Percentiles rank a stretch among this genome's conserved stretches.
phyloP scores from a whole-genome alignment of 2,329 filamentous ascomycete species.

The Rhexocercosporidium sp. region DNA sequence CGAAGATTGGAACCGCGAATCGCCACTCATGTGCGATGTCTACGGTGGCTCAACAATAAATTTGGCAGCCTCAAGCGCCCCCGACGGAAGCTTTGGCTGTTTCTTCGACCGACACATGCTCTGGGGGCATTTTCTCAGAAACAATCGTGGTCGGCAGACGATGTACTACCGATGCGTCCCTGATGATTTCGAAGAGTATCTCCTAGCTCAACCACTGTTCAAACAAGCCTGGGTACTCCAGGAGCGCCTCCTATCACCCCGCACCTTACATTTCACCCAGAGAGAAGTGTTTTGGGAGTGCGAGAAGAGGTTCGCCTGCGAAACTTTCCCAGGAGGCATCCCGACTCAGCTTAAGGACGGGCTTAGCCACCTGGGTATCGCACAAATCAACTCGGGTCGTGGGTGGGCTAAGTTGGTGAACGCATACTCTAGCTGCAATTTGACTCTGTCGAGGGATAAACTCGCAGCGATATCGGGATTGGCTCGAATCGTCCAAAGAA shows the following conservation, averaged over 20 bases:
- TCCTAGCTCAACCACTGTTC: background rate
- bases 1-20: constrained; percentile 33
- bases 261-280: constrained; percentile 31
- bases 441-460: constrained; percentile 38
- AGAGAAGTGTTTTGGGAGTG: constrained; percentile 36
- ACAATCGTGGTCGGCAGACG: background rate
- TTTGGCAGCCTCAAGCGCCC: constrained; percentile 30
- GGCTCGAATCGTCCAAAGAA: constrained; percentile 19
- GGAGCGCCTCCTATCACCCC: constrained; percentile 32
- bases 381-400: background rate
- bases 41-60: constrained; percentile 28
- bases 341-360: background rate
- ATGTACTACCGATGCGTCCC: background rate
- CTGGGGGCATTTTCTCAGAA: constrained; percentile 1
- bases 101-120: too few species aligned
- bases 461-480: constrained; percentile 40
- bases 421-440: constrained; percentile 32
- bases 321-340: constrained; percentile 19
- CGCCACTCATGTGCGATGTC: constrained; percentile 24
- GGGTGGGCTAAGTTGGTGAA: constrained; percentile 24
- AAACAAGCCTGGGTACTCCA: constrained; percentile 31
- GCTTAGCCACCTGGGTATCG: background rate
- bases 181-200: background rate
- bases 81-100: constrained; percentile 17
- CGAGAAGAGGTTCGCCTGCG: constrained; percentile 3